Evolutionary conservation across 805 yeast genomes (phyloP).

Genomic region (Candida dajiaensis): DNA sequence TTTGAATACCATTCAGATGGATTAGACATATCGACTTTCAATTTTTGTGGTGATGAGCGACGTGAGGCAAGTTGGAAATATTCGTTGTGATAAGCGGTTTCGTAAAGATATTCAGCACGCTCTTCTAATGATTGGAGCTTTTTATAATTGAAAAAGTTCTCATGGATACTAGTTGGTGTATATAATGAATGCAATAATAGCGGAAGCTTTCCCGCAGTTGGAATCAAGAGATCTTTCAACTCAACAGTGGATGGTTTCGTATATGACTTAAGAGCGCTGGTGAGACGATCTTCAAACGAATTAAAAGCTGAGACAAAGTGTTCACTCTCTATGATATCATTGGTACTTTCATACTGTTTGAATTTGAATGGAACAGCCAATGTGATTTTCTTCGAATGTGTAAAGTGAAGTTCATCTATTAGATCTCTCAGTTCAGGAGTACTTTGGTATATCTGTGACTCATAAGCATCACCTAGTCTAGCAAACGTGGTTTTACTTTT

Average conservation of each 20-base stretch:
- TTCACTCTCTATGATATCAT: not conserved
- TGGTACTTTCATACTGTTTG: not conserved
- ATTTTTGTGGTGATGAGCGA: constrained; percentile 14
- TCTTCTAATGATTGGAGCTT: not conserved
- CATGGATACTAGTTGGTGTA: not conserved
- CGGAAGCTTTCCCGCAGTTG: constrained; percentile 4
- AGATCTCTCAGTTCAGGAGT: not conserved
- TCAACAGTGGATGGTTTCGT: not conserved
- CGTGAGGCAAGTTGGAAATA: constrained; percentile 3
- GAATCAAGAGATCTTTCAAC: constrained; percentile 3
- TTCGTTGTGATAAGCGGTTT: constrained; percentile 7
- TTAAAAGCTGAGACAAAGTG: not conserved
- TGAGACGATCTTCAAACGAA: constrained; percentile 2
- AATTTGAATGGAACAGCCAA: not conserved
- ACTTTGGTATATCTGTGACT: not conserved
- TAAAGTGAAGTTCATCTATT: not conserved
- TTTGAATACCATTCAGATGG: constrained; percentile 82
- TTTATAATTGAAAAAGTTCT: not conserved
- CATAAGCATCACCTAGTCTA: not conserved
- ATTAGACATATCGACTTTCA: constrained; percentile 39
- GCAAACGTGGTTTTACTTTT: not conserved
- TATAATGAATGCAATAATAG: not conserved
- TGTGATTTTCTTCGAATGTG: not conserved
- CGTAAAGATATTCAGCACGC: constrained; percentile 9
- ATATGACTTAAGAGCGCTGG: not conserved